A percentile compares a stretch with the other conserved stretches of the same genome.
phyloP scores from a whole-genome alignment of 2,329 filamentous ascomycete genomes.

The Falciphora oryzae region DNA sequence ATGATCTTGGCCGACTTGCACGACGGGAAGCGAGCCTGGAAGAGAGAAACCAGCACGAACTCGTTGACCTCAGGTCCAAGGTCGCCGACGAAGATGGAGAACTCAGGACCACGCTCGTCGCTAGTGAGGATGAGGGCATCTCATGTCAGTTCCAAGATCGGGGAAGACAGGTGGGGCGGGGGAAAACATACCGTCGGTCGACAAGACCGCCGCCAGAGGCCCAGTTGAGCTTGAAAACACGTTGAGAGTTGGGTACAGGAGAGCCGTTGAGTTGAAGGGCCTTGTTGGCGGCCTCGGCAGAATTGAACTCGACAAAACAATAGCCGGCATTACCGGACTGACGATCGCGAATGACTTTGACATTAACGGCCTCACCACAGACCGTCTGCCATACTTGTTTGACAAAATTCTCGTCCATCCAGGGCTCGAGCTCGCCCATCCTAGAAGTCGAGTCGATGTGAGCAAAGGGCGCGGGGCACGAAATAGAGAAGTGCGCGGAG shows the following conservation, averaged over 20 bases:
- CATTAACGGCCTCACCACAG: constrained; percentile 90
- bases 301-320: constrained; percentile 93
- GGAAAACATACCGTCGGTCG: constrained; percentile 70
- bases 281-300: constrained; percentile 79
- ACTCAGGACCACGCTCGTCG: constrained; percentile 94
- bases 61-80: constrained; percentile 98
- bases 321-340: constrained; percentile 98
- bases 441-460: constrained; percentile 38
- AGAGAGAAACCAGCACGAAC: constrained; percentile 93
- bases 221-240: constrained; percentile 99
- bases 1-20: constrained; percentile 99
- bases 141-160: constrained; percentile 9
- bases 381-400: constrained; percentile 85
- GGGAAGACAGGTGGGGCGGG: neutral
- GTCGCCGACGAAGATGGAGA: constrained; percentile 95
- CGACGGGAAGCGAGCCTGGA: constrained; percentile 91
- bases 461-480: constrained; percentile 1
- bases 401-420: constrained; percentile 99
- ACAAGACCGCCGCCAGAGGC: constrained; percentile 92
- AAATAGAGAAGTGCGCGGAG: neutral
- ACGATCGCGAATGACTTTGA: constrained; percentile 99
- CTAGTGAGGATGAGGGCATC: constrained; percentile 37
- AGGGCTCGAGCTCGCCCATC: constrained; percentile 99
- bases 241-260: constrained; percentile 86
- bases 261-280: constrained; percentile 85